Conservation (phyloP, 1,139 yeast species). For the Zygoascus meyerae region DNA sequence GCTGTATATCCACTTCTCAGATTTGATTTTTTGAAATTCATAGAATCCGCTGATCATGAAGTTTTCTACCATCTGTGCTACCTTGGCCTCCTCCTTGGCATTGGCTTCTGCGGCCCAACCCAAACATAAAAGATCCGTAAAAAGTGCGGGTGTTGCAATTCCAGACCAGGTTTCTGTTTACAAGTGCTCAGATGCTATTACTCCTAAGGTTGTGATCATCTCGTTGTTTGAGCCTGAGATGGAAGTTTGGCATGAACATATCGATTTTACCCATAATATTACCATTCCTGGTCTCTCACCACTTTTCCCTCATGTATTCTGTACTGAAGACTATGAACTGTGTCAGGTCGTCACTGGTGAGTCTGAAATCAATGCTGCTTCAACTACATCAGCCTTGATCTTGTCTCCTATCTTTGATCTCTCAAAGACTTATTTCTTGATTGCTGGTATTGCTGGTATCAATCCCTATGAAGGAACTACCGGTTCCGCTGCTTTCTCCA, state of each 20-base stretch:
- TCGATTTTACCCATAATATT: constrained; percentile 47
- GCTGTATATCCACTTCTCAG: no score
- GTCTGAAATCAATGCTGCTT: constrained; percentile 64
- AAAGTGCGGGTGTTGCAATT: not conserved
- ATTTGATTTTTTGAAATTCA: not conserved
- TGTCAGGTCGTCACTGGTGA: constrained; percentile 66
- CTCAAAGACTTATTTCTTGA: constrained; percentile 52
- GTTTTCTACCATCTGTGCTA: not conserved
- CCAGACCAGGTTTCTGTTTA: constrained; percentile 6
- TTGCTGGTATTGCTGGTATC: constrained; percentile 67
- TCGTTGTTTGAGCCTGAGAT: constrained; percentile 54
- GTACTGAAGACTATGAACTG: constrained; percentile 47
- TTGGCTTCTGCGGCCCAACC: constrained; percentile 8
- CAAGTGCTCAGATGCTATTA: constrained; percentile 10
- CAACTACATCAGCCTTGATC: constrained; percentile 50
- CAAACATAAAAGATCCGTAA: not conserved
- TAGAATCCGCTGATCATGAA: not conserved
- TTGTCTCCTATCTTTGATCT: constrained; percentile 54
- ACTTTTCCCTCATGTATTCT: constrained; percentile 50
- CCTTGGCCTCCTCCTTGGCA: constrained; percentile 2
- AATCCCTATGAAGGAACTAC: constrained; percentile 44
- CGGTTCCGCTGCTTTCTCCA: constrained; percentile 58
- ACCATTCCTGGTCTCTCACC: constrained; percentile 64
- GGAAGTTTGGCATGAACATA: constrained; percentile 48
- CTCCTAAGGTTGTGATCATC: constrained; percentile 50